Evolutionary conservation across 2,329 filamentous ascomycete genomes (phyloP).

Genomic region (Diaporthe sp.): DNA sequence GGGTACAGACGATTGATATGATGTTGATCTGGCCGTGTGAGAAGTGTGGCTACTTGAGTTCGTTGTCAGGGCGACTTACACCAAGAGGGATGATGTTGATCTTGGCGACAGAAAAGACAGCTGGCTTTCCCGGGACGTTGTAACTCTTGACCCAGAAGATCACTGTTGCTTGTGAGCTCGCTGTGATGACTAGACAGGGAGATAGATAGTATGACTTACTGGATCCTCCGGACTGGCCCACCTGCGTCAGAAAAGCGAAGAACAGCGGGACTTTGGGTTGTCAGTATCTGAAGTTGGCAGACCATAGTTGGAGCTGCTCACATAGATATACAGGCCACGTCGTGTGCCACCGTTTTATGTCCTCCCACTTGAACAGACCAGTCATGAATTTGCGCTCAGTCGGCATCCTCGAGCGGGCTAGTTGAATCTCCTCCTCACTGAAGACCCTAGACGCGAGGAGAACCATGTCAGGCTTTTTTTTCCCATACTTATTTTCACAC

Average conservation of each 20-base stretch:
- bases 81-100: constrained; percentile 12
- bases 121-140: background rate
- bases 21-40: background rate
- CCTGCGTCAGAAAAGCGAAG: background rate
- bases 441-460: background rate
- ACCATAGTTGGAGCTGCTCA: background rate
- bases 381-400: constrained; percentile 39
- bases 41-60: no score
- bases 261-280: background rate
- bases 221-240: background rate
- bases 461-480: background rate
- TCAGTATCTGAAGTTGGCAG: background rate
- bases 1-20: background rate
- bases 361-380: constrained; percentile 44
- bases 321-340: constrained; percentile 44
- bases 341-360: constrained; percentile 43
- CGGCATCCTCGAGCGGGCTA: constrained; percentile 16
- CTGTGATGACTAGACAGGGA: no score
- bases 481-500: background rate
- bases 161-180: background rate
- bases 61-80: background rate
- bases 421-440: background rate
- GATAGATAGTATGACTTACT: background rate
- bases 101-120: background rate
- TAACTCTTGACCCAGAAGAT: constrained; percentile 18